Evolutionary conservation across 345 rosid species (phyloP), one percentile per base, ranked within the genome.

Genomic region (Linum lewisii): DNA sequence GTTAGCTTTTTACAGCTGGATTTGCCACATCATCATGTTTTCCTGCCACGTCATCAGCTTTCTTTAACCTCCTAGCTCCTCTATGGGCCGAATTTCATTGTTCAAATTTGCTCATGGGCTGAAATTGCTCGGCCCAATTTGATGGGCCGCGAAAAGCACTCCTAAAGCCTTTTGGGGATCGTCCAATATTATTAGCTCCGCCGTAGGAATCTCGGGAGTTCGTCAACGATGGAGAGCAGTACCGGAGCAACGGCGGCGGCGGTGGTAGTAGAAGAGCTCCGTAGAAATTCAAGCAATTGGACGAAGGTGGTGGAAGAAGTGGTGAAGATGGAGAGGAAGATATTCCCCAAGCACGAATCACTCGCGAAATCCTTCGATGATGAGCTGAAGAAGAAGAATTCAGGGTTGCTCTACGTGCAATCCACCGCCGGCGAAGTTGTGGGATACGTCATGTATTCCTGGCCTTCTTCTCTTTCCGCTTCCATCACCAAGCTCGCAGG

Each of bases 401-500:
- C 82, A 13, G 95, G 90, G 21, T 60, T 88, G 77, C 85, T 92
- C 7, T 92, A 81, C 70, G 26, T 65, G 13, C 58, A 60, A 51
- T 11, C 34, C 14, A 66, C 68, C 44, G 87, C 68, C 44, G 88
- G 85, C 50, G 73, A 86, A 61, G 79, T 84, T 5, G 59, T 69
- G 0, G 95, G 90, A 20, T 86, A 84, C 60, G 84, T 66, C 59
- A 81, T 86, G 87, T 88, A 78, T 70, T 57, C 85, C 25, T 86
- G 90, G 84, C 84, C 93, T 6, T 75, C 95, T 66, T 81, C 96
- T 0, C 78, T 88, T 63, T 80, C 73, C 16, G 88, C 84, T 57
- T 86, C 90, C 14, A 80, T 88, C 61, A 79, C 87, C 21, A 81
- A 92, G 65, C 87, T 92, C 68, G 95, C 96, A 83, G 98, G 96